Conservation (phyloP, 2,329 filamentous ascomycete genomes). For the Colletotrichum spinosum region DNA sequence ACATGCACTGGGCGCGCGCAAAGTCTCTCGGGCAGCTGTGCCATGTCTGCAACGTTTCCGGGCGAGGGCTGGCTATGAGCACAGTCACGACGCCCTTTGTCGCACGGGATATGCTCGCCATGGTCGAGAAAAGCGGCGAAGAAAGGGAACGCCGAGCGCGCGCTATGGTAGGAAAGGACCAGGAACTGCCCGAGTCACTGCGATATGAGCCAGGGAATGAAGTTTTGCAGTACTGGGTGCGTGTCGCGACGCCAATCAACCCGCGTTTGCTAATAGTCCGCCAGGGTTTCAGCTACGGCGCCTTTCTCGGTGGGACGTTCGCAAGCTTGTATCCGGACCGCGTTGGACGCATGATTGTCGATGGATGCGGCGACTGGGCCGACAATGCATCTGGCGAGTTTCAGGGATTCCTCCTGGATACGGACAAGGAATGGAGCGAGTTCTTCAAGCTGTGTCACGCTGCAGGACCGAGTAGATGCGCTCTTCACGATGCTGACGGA, state of each 20-base stretch:
- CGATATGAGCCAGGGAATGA: neutral
- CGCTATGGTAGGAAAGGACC: neutral
- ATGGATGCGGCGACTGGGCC: conserved; percentile 50
- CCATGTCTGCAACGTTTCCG: neutral
- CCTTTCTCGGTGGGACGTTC: conserved; percentile 49
- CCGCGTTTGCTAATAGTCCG: conserved; percentile 50
- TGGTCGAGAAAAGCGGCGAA: conserved; percentile 54
- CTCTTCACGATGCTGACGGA: neutral
- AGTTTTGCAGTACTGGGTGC: conserved; percentile 16
- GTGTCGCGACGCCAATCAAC: neutral
- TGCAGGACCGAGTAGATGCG: conserved; percentile 3
- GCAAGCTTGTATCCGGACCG: conserved; percentile 49
- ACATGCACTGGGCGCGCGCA: neutral
- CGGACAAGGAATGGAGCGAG: conserved; percentile 10
- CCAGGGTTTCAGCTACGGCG: conserved; percentile 61
- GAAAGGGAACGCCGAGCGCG: conserved; percentile 1
- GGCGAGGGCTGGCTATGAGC: neutral
- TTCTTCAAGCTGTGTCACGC: conserved; percentile 20
- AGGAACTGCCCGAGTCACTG: neutral
- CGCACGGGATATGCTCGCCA: conserved; percentile 57
- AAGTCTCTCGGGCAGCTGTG: conserved; percentile 5
- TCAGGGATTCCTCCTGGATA: conserved; percentile 8
- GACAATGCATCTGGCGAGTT: conserved; percentile 46
- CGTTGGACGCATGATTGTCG: conserved; percentile 55
- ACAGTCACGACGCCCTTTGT: conserved; percentile 50